Evolutionary conservation across 2,329 filamentous ascomycete genomes (phyloP), one percentile per base, ranked within the genome.

Genomic region (Clarireedia hainanense): DNA sequence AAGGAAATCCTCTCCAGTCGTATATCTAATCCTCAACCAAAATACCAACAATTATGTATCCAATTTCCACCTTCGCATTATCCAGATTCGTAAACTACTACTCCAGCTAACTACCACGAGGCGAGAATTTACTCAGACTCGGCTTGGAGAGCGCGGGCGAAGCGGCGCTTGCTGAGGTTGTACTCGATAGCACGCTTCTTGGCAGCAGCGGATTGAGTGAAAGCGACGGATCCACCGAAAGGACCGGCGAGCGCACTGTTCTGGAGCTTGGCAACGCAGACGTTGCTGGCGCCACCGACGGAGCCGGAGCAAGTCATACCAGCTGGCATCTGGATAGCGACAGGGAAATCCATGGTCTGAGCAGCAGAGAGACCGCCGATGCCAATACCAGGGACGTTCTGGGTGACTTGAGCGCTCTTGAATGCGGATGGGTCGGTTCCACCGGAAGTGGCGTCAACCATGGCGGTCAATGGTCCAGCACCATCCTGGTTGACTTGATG

Each of bases 401-500:
- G 75, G 50, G 74, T 80, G 58, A 86, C 79, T 52, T 77, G 20
- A 15, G 83, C 83, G 3, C 66, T 70, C 70, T 83, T 67, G 76
- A 87, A 87, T 30, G 84, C 84, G 42, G 70, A 65, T 24, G 76
- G 67, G 64, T 85, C 80, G 4, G 77, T 81, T 53, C 84, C 84
- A 36, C 81, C 83, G 1, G 82, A 86, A 26, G 82, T 84, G 43
- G 74, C 71, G 64, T 88, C 84, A 49, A 87, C 73, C 45, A 74
- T 73, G 7, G 83, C 83, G 30, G 73, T 77, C 48, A 87, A 71
- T 1, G 83, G 83, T 2, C 84, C 84, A 0, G 83, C 84, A 23
- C 84, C 84, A 63, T 87, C 84, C 69, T 86, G 83, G 76, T 87
- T 87, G 73, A 87, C 80, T 73, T 87, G 80, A 69, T 84, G 82